These are phyloP conservation scores for Fagus sylvatica DNA, from an alignment of 306 rosid species.

Conservation along the genomic window DNA sequence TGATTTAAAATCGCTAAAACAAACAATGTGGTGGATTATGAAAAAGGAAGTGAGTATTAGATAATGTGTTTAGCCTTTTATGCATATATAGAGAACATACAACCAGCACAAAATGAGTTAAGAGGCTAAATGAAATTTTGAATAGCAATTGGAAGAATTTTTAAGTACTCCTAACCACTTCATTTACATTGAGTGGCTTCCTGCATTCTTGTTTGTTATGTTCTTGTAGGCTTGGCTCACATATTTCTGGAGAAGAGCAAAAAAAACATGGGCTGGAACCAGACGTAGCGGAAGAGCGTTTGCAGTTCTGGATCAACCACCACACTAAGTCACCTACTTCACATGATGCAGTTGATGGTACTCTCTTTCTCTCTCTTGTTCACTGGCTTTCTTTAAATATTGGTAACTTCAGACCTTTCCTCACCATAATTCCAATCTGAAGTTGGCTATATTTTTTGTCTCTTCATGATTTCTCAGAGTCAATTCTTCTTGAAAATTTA, in stretches of 20 bases:
- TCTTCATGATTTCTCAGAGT: too few species aligned
- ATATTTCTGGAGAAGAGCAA: slow-evolving; percentile 93
- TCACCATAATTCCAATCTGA: neutral
- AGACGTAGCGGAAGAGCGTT: slow-evolving; percentile 81
- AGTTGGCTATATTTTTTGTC: neutral
- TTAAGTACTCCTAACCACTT: neutral
- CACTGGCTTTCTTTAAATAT: neutral
- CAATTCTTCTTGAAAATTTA: too few species aligned
- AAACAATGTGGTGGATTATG: too few species aligned
- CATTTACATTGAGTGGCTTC: neutral
- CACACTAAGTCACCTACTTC: slow-evolving; percentile 51
- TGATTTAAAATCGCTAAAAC: too few species aligned
- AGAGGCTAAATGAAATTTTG: neutral
- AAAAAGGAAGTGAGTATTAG: too few species aligned
- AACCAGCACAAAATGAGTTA: neutral
- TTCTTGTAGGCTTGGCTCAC: slow-evolving; percentile 83
- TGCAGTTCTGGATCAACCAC: slow-evolving; percentile 66
- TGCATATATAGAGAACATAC: too few species aligned
- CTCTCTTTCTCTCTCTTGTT: slow-evolving; percentile 6
- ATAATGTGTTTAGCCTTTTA: too few species aligned
- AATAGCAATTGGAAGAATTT: neutral
- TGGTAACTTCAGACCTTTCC: too few species aligned
- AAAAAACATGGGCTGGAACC: slow-evolving; percentile 64
- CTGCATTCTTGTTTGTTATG: slow-evolving; percentile 4
- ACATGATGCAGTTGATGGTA: slow-evolving; percentile 90